Conservation (phyloP, 768 basidiomycete species). For the Hericium rajendrae region DNA sequence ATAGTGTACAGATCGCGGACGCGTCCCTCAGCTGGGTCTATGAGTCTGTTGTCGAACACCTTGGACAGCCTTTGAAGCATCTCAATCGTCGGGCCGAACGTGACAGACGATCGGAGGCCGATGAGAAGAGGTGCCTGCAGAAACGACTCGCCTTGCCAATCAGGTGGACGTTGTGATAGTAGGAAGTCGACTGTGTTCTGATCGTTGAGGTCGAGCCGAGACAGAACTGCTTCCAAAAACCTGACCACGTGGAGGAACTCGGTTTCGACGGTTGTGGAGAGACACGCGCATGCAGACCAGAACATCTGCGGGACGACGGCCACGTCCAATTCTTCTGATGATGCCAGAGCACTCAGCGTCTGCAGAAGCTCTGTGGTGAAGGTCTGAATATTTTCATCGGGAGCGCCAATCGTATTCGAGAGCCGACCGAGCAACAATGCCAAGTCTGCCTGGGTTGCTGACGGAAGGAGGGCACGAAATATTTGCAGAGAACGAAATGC, state of each 20-base stretch:
- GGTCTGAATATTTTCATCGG: constrained; percentile 67
- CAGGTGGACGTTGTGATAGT: constrained; percentile 52
- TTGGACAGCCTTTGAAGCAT: constrained; percentile 55
- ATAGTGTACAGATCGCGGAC: constrained; percentile 77
- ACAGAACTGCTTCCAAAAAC: constrained; percentile 56
- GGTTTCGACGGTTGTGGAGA: constrained; percentile 72
- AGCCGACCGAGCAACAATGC: constrained; percentile 74
- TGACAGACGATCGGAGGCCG: constrained; percentile 73
- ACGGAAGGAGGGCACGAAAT: constrained; percentile 73
- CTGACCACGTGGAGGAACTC: constrained; percentile 66
- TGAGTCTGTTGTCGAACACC: constrained; percentile 50
- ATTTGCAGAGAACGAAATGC: constrained; percentile 87
- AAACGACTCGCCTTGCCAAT: constrained; percentile 57
- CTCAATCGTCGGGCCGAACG: constrained; percentile 55
- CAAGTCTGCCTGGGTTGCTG: constrained; percentile 60
- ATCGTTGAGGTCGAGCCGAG: constrained; percentile 65
- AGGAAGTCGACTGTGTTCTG: constrained; percentile 58
- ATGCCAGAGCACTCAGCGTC: constrained; percentile 58
- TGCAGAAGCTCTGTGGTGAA: constrained; percentile 79
- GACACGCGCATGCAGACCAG: constrained; percentile 76
- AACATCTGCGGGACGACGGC: constrained; percentile 72
- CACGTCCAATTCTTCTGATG: constrained; percentile 45
- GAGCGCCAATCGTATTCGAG: constrained; percentile 72
- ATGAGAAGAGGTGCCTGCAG: constrained; percentile 65
- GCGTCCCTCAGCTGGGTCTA: constrained; percentile 63